Evolutionary conservation across 78 protist species (phyloP).

Genomic region (Tieghemostelium lacteum): DNA sequence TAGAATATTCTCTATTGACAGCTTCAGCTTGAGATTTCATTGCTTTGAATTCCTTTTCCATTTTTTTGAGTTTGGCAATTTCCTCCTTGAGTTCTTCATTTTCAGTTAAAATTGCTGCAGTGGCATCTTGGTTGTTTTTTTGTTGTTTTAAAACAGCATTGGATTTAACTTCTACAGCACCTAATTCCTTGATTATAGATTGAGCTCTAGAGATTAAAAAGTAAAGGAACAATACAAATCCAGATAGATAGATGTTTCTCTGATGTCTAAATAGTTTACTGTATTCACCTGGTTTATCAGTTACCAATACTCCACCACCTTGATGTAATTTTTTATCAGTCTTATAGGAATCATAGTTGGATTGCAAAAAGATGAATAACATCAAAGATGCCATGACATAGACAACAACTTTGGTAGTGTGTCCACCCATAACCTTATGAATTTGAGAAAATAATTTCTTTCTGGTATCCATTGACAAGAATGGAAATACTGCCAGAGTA

Average conservation of each 20-base stretch:
- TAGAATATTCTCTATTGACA: slow-evolving; percentile 24
- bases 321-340: slow-evolving; percentile 26
- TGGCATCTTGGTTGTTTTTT: slow-evolving; percentile 14
- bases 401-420: slow-evolving; percentile 15
- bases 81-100: slow-evolving; percentile 16
- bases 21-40: slow-evolving; percentile 73
- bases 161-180: slow-evolving; percentile 23
- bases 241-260: slow-evolving; percentile 54
- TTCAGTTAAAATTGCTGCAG: not conserved
- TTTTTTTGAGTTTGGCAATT: slow-evolving; percentile 10
- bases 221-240: slow-evolving; percentile 44
- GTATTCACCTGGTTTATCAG: not conserved
- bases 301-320: not conserved
- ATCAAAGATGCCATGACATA: slow-evolving; percentile 17
- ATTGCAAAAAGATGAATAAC: slow-evolving; percentile 10
- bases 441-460: slow-evolving; percentile 9
- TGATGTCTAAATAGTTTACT: slow-evolving; percentile 39
- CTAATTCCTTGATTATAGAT: slow-evolving; percentile 14
- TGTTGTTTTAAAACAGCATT: slow-evolving; percentile 35
- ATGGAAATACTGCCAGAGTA: slow-evolving; percentile 30
- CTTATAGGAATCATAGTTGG: slow-evolving; percentile 12
- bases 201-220: slow-evolving; percentile 63
- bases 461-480: slow-evolving; percentile 43
- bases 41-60: slow-evolving; percentile 59
- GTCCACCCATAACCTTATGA: slow-evolving; percentile 2